Conservation (phyloP, 2,329 filamentous ascomycete species). For the Acephala macrosclerotiorum region DNA sequence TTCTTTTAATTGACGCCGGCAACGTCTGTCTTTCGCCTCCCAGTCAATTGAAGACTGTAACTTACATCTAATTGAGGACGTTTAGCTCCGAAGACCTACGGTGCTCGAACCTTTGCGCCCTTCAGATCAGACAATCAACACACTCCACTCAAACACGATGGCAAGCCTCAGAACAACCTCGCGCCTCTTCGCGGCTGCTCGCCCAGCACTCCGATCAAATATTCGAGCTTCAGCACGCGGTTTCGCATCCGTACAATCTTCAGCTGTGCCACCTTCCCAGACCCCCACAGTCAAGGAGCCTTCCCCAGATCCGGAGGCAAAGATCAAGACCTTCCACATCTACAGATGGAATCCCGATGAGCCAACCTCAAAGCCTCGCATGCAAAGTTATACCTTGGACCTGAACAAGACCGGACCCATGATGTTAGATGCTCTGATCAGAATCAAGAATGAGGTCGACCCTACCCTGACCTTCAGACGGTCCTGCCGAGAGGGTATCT, state of each 20-base stretch:
- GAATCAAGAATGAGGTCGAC: constrained; percentile 99
- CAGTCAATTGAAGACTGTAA: constrained; percentile 2
- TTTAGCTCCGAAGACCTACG: neutral
- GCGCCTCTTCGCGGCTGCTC: constrained; percentile 35
- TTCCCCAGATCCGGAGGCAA: constrained; percentile 66
- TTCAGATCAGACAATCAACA: constrained; percentile 10
- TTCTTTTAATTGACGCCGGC: constrained; percentile 19
- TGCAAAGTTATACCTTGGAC: constrained; percentile 95
- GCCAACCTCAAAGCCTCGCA: constrained; percentile 89
- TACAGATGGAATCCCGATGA: constrained; percentile 98
- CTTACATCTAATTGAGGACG: constrained; percentile 15
- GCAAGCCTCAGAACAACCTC: constrained; percentile 36
- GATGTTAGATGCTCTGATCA: constrained; percentile 94
- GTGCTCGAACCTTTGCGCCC: neutral
- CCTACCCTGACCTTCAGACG: constrained; percentile 95
- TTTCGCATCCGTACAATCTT: constrained; percentile 34
- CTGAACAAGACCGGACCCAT: constrained; percentile 99
- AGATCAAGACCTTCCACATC: constrained; percentile 95
- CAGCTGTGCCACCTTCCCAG: constrained; percentile 29
- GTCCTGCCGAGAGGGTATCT: constrained; percentile 94
- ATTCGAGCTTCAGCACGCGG: constrained; percentile 28
- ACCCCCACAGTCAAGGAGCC: constrained; percentile 47
- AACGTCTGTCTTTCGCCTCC: constrained; percentile 9
- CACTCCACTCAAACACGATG: constrained; percentile 38
- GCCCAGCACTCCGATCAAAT: constrained; percentile 30